Evolutionary conservation across 257 asterid species (phyloP).

Genomic region (Voacanga thouarsii): DNA sequence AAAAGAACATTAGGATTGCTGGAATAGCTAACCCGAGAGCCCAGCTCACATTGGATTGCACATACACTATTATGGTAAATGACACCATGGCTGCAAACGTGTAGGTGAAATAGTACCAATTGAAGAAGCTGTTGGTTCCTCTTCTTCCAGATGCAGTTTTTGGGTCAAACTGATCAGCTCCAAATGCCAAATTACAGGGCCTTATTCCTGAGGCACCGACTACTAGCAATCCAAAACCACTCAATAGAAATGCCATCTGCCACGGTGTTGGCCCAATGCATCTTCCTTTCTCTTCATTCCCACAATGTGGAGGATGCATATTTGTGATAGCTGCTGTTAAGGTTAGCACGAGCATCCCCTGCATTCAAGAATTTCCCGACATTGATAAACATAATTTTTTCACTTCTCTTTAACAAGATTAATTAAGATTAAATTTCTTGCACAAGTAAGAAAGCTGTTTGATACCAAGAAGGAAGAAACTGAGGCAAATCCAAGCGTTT

Average conservation of each 20-base stretch:
- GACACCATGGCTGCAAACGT: conserved; percentile 29
- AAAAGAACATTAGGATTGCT: conserved; percentile 23
- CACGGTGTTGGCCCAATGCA: conserved; percentile 23
- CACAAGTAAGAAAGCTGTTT: not conserved
- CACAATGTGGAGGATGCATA: conserved; percentile 29
- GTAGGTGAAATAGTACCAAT: conserved; percentile 36
- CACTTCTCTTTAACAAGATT: not conserved
- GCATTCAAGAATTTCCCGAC: not conserved
- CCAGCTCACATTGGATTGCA: conserved; percentile 27
- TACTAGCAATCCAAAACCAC: conserved; percentile 20
- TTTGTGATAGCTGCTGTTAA: conserved; percentile 25
- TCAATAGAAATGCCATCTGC: conserved; percentile 25
- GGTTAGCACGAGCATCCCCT: conserved; percentile 29
- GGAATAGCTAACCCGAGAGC: conserved; percentile 30
- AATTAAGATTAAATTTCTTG: not conserved
- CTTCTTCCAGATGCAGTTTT: conserved; percentile 28
- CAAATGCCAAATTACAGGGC: conserved; percentile 35
- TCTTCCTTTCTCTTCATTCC: not conserved
- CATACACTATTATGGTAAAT: conserved; percentile 25
- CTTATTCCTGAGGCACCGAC: conserved; percentile 29
- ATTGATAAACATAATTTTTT: not conserved
- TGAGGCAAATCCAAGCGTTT: conserved; percentile 27
- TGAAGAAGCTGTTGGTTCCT: conserved; percentile 33
- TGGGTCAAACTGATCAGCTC: conserved; percentile 36
- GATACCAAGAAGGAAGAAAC: conserved; percentile 30